Percentiles rank a stretch among this genome's conserved stretches.
phyloP scores from a whole-genome alignment of 139 green algal genomes.

The Pycnococcus provasolii region DNA sequence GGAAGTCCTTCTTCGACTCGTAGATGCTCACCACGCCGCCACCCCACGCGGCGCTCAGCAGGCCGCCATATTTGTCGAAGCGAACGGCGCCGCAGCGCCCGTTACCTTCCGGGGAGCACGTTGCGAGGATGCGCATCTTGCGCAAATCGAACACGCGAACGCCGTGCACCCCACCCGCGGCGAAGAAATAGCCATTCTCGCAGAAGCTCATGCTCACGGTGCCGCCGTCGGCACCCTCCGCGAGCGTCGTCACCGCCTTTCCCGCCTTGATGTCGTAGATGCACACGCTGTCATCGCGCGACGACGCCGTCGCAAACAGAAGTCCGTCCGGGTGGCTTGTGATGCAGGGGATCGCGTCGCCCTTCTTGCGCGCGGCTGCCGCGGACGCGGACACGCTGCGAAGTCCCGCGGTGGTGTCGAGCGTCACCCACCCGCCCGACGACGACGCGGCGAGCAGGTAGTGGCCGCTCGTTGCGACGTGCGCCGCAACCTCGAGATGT shows the following conservation, averaged over 20 bases:
- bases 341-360: background rate
- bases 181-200: constrained; percentile 91
- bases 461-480: too few species aligned
- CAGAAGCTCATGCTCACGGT: constrained; percentile 65
- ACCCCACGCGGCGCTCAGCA: too few species aligned
- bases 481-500: too few species aligned
- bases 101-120: too few species aligned
- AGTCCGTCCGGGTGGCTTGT: constrained; percentile 73
- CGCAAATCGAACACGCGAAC: constrained; percentile 96
- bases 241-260: constrained; percentile 69
- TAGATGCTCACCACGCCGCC: too few species aligned
- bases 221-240: constrained; percentile 44
- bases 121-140: constrained; percentile 40
- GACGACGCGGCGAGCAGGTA: too few species aligned
- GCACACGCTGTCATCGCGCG: constrained; percentile 31
- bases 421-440: too few species aligned
- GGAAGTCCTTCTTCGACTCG: too few species aligned
- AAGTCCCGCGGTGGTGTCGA: background rate
- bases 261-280: constrained; percentile 68
- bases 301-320: constrained; percentile 56
- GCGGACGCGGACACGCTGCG: background rate
- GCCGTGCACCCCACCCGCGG: constrained; percentile 50
- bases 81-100: too few species aligned
- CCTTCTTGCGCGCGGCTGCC: background rate
- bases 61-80: too few species aligned